These are phyloP conservation scores for Rhizopus stolonifer DNA, from an alignment of 371 early-diverging fungal species.

Conservation along the genomic window DNA sequence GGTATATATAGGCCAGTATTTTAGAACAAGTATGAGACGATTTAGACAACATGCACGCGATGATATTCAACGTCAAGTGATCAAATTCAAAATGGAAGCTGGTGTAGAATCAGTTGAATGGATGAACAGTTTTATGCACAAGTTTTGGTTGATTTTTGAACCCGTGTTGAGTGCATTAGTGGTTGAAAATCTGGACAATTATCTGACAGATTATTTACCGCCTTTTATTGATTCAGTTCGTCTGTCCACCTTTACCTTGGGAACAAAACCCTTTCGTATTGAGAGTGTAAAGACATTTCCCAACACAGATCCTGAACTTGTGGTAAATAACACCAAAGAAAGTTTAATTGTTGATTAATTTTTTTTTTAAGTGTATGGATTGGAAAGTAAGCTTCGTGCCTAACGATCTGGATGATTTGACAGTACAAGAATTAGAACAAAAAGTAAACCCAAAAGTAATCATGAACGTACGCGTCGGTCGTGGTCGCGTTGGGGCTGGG, in stretches of 20 bases:
- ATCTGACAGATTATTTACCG: conserved; percentile 81
- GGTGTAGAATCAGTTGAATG: conserved; percentile 92
- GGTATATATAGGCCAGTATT: conserved; percentile 59
- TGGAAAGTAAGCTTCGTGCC: conserved; percentile 87
- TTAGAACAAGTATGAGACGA: conserved; percentile 62
- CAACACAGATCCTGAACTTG: conserved; percentile 76
- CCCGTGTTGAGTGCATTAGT: conserved; percentile 84
- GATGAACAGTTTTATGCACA: conserved; percentile 90
- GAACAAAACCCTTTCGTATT: conserved; percentile 93
- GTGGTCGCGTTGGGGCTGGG: conserved; percentile 87
- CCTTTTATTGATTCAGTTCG: conserved; percentile 89
- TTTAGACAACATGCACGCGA: conserved; percentile 69
- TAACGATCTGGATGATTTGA: conserved; percentile 72
- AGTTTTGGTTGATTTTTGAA: conserved; percentile 96
- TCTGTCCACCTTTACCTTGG: conserved; percentile 95
- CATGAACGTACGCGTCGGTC: conserved; percentile 87
- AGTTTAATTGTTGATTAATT: too few species aligned
- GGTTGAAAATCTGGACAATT: conserved; percentile 71
- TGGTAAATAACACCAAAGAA: conserved; percentile 47
- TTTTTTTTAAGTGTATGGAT: conserved; percentile 84
- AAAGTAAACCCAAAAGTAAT: conserved; percentile 91
- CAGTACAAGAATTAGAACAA: conserved; percentile 59
- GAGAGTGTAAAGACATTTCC: conserved; percentile 81
- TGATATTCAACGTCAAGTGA: conserved; percentile 69
- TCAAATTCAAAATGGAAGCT: conserved; percentile 49